Evolutionary conservation across 768 basidiomycete species (phyloP), one percentile per base, ranked within the genome.

Genomic region (Trametes cinnabarina): DNA sequence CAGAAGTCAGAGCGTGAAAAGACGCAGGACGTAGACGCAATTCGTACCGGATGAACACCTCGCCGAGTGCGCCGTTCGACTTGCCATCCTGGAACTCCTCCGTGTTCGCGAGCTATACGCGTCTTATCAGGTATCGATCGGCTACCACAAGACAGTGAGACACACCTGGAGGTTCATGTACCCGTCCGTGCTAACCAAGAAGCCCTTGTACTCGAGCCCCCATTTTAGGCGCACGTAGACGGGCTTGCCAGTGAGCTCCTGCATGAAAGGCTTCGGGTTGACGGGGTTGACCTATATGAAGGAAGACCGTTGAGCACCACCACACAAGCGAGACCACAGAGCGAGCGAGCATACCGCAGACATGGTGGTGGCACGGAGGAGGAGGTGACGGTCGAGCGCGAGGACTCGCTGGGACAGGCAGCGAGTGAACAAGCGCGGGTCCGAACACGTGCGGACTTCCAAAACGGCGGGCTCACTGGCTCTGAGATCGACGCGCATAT

Each of bases 181-280:
- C 12, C 93, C 93, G 74, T 99, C 97, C 7, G 97, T 98, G 68
- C 92, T 95, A 64, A 99, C 97, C 62, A 99, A 82, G 78, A 97
- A 99, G 41, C 97, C 97, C 78, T 94, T 97, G 82, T 98, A 98
- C 71, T 98, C 94, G 49, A 98, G 81, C 61, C 97, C 97, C 97
- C 97, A 99, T 78, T 99, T 99, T 69, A 99, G 84, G 59, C 86
- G 85, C 62, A 98, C 97, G 69, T 86, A 91, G 43, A 98, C 92
- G 37, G 90, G 88, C 79, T 99, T 98, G 62, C 97, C 97, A 25
- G 97, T 98, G 65, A 98, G 86, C 72, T 97, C 95, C 77, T 98
- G 94, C 68, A 99, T 82, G 79, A 98, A 98, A 6, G 97, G 97
- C 77, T 98, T 98, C 20, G 97, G 97, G 76, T 99, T 99, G 68